phyloP scores from a whole-genome alignment of 2,329 filamentous ascomycete genomes.

The Westerdykella sp. region DNA sequence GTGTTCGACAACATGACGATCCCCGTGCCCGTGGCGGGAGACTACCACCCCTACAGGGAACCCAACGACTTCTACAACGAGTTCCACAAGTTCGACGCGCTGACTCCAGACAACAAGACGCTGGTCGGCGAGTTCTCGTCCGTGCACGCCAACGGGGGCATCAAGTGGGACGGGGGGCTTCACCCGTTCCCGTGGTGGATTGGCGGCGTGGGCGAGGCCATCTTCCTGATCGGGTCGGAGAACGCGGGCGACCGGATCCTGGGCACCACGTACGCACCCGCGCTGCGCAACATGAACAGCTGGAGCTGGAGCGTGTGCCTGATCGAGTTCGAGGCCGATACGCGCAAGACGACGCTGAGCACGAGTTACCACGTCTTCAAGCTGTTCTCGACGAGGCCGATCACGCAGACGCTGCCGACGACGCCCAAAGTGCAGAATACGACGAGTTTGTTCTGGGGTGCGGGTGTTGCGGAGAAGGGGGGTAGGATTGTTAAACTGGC shows the following conservation, averaged over 20 bases:
- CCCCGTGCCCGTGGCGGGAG: slow-evolving; percentile 28
- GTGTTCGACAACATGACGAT: slow-evolving; percentile 32
- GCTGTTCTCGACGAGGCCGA: slow-evolving; percentile 23
- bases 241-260: slow-evolving; percentile 54
- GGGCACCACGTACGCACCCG: slow-evolving; percentile 44
- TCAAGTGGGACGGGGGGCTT: slow-evolving; percentile 21
- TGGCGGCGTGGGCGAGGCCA: slow-evolving; percentile 57
- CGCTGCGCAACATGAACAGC: slow-evolving; percentile 26
- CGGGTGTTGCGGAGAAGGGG: slow-evolving; percentile 1
- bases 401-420: slow-evolving; percentile 23
- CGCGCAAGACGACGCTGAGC: slow-evolving; percentile 22
- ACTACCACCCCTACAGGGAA: slow-evolving; percentile 43
- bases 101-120: slow-evolving; percentile 24
- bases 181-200: slow-evolving; percentile 39
- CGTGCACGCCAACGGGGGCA: slow-evolving; percentile 26
- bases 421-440: slow-evolving; percentile 1
- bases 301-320: slow-evolving; percentile 31
- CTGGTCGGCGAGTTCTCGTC: slow-evolving; percentile 35
- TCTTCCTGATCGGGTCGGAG: slow-evolving; percentile 61
- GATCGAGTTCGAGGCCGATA: slow-evolving; percentile 27
- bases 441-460: slow-evolving; percentile 3
- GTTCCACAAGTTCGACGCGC: slow-evolving; percentile 41
- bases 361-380: slow-evolving; percentile 28
- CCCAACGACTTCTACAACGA: slow-evolving; percentile 39
- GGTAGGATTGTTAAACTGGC: slow-evolving; percentile 3